Evolutionary conservation across 768 basidiomycete genomes (phyloP).

Genomic region (Hysterangium stoloniferum): DNA sequence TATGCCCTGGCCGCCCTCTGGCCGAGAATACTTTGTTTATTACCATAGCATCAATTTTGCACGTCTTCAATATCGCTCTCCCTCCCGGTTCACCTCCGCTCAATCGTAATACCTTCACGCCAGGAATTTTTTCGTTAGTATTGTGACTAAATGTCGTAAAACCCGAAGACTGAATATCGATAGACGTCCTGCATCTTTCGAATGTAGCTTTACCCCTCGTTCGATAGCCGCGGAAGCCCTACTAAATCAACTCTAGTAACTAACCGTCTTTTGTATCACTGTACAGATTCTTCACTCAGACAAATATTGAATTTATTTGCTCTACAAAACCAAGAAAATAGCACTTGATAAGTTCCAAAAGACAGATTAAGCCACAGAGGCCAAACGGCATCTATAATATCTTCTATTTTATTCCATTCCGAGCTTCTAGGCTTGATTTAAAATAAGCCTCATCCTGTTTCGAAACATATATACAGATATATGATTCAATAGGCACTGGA

Average conservation of each 20-base stretch:
- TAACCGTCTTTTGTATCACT: too few species aligned
- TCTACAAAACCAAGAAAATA: too few species aligned
- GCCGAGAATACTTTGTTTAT: slow-evolving; percentile 42
- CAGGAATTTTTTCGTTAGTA: slow-evolving; percentile 18
- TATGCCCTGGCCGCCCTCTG: slow-evolving; percentile 49
- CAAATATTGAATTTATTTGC: too few species aligned
- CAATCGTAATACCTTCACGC: slow-evolving; percentile 30
- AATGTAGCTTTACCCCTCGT: slow-evolving; percentile 10
- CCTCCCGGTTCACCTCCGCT: slow-evolving; percentile 32
- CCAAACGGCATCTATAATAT: too few species aligned
- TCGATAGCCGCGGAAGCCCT: slow-evolving; percentile 1
- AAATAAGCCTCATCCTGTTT: too few species aligned
- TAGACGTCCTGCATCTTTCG: slow-evolving; percentile 11
- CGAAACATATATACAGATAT: too few species aligned
- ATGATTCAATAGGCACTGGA: too few species aligned
- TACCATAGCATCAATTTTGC: slow-evolving; percentile 36
- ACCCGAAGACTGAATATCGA: not conserved
- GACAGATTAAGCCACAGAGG: too few species aligned
- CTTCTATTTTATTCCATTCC: too few species aligned
- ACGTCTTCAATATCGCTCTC: slow-evolving; percentile 38
- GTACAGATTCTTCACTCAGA: too few species aligned
- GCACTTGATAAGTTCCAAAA: too few species aligned
- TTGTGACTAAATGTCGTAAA: not conserved
- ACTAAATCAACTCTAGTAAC: not conserved
- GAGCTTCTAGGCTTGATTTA: too few species aligned